Base-by-base conservation (phyloP, 192 early-diverging fungal species). In the Umbelopsis vinacea region DNA sequence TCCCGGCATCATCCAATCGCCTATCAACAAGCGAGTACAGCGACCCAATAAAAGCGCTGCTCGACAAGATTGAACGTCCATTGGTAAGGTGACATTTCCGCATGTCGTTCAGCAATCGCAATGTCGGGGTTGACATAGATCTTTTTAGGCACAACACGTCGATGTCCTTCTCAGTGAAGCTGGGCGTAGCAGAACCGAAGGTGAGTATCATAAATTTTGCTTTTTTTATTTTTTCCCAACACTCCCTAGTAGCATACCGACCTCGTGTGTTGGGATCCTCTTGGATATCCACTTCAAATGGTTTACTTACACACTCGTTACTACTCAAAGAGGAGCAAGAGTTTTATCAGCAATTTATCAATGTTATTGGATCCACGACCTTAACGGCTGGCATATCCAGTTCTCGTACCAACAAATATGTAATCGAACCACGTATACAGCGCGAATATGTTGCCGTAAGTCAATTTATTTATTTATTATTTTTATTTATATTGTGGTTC, bases 261-360 rank as follows among this genome's bases (percentile, higher is more conserved):
- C 55, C 55, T 60, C 55, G 55, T 60, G 57, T 35, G 4, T 37
- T 37, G 23, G 33, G 57, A 43, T 7, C 11, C 33, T n/a, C 57
- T 63, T 37, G 33, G 12, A n/a, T 37, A 33, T 29, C 26, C 17
- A 37, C 7, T 12, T 14, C 12, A 63, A 19, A 46, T 33, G 17
- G 24, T 23, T 50, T 9, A 52, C 66, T 43, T 19, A 46, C 24
- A n/a, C 21, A 23, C 40, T 21, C 60, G 29, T 40, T 2, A 17
- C 60, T 50, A 14, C 46, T 46, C 67, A 46, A 38, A 70, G 69
- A 70, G 26, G 50, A 70, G 40, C 69, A 70, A 43, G 50, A 54
- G 21, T 23, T 70, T 40, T 70, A 70, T 54, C 69, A 70, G 19
- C 69, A 70, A 33, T 70, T 70, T 29, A 70, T 70, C 17, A 70